Percentiles rank a stretch among this genome's conserved stretches.
phyloP scores from a whole-genome alignment of 163 green algal genomes.

The Scenedesmus sp. region DNA sequence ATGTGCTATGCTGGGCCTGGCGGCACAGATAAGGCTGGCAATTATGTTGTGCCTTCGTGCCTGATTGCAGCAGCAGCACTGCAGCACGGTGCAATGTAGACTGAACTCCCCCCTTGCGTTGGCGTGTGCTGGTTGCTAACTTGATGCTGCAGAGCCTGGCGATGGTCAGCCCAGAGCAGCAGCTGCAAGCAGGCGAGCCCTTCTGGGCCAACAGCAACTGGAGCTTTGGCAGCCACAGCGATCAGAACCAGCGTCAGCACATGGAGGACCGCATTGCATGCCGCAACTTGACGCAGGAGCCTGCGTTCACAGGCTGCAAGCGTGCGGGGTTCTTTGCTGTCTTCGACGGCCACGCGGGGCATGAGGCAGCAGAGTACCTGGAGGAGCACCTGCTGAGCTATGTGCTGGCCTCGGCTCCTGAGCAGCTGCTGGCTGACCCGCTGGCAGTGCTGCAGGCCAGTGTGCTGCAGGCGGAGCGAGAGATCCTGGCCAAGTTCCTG shows the following conservation, averaged over 20 bases:
- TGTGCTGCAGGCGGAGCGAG: constrained; percentile 35
- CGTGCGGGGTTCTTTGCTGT: constrained; percentile 55
- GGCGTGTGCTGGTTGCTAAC: not conserved
- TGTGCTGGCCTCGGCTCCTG: not conserved
- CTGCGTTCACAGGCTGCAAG: constrained; percentile 43
- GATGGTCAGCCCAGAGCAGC: not conserved
- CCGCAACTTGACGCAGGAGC: not conserved
- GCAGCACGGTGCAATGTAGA: too few relatives aligned
- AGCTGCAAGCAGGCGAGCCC: not conserved
- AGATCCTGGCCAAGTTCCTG: constrained; percentile 21
- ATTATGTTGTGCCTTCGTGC: too few relatives aligned
- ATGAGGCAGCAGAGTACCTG: constrained; percentile 53
- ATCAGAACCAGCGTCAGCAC: constrained; percentile 44
- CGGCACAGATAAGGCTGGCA: too few relatives aligned
- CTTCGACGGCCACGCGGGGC: constrained; percentile 50
- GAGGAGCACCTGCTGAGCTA: constrained; percentile 46
- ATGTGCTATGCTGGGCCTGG: too few relatives aligned
- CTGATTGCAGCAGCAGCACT: too few relatives aligned
- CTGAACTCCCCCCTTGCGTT: too few relatives aligned
- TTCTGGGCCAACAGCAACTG: constrained; percentile 26
- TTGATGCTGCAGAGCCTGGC: not conserved
- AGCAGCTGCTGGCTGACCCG: not conserved
- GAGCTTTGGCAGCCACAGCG: constrained; percentile 48
- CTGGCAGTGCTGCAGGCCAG: constrained; percentile 19
- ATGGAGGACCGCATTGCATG: constrained; percentile 52